Percentiles rank a stretch among this genome's conserved stretches.
Conservation (phyloP, 495 filamentous ascomycete species). For the Talaromyces thailandensis region DNA sequence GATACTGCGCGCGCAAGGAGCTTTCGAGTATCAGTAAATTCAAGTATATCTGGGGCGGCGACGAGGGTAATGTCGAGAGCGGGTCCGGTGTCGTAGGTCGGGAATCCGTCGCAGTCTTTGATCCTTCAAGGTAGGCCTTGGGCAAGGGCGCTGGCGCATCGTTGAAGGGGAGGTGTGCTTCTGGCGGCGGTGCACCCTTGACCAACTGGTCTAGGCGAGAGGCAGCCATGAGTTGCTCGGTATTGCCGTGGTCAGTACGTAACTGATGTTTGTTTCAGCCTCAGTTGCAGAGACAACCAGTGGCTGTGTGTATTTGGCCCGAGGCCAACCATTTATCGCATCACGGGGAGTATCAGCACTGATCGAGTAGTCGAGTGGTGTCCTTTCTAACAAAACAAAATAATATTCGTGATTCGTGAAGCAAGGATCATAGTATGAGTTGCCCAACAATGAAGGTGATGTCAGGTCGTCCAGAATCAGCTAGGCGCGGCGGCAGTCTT, state of each 20-base stretch:
- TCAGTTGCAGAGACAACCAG: constrained; percentile 1
- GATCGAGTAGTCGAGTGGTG: background rate
- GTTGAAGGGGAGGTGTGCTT: constrained; percentile 31
- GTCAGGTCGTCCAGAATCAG: background rate
- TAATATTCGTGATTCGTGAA: too few relatives aligned
- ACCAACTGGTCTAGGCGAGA: constrained; percentile 76
- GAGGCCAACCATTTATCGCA: constrained; percentile 4
- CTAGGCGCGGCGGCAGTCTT: background rate
- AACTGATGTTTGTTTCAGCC: background rate
- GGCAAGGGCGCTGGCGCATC: constrained; percentile 23
- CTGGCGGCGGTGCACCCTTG: constrained; percentile 63
- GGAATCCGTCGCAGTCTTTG: constrained; percentile 9
- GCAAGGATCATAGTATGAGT: too few relatives aligned
- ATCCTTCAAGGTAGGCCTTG: constrained; percentile 20
- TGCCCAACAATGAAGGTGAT: background rate
- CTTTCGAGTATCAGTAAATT: constrained; percentile 97
- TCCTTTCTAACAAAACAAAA: background rate
- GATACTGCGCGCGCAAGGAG: constrained; percentile 84
- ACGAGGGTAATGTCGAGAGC: constrained; percentile 71
- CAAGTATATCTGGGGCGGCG: constrained; percentile 95
- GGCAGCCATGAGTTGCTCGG: constrained; percentile 35
- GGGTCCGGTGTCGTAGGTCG: constrained; percentile 53
- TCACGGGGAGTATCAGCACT: background rate
- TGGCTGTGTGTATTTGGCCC: background rate
- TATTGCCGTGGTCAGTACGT: background rate